These are phyloP conservation scores for Periconia macrospinosa DNA, from an alignment of 2,329 filamentous ascomycete species.

Conservation along the genomic window DNA sequence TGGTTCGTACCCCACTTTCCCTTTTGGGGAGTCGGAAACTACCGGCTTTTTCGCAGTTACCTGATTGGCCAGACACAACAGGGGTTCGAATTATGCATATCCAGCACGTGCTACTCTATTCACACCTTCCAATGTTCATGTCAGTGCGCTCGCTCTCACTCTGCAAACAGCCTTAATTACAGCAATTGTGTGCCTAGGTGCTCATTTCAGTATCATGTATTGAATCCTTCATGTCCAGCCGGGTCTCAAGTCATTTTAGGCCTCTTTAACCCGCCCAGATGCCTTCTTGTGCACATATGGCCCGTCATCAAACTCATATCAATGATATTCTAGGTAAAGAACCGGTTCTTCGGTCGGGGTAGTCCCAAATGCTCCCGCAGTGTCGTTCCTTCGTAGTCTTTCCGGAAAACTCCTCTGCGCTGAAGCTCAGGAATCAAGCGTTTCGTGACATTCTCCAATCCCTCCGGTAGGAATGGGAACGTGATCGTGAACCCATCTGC, in stretches of 20 bases:
- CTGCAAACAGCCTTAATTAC: too few species aligned
- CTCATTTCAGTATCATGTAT: not conserved
- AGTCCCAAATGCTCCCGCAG: slow-evolving; percentile 59
- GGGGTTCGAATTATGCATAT: not conserved
- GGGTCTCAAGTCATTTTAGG: too few species aligned
- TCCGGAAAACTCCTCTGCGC: slow-evolving; percentile 53
- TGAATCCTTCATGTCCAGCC: too few species aligned
- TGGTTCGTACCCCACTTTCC: not conserved
- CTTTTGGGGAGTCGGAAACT: not conserved
- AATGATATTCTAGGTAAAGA: slow-evolving; percentile 25
- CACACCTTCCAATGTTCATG: not conserved
- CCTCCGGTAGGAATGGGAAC: slow-evolving; percentile 56
- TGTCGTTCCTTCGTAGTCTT: slow-evolving; percentile 57
- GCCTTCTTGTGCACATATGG: too few species aligned
- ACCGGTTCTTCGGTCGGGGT: slow-evolving; percentile 49
- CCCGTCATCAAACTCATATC: not conserved
- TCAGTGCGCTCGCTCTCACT: not conserved
- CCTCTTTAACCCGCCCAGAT: not conserved
- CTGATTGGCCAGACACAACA: not conserved
- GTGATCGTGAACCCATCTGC: slow-evolving; percentile 57
- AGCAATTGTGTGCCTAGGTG: too few species aligned
- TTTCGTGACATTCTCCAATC: slow-evolving; percentile 53
- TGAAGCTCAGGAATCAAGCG: slow-evolving; percentile 56
- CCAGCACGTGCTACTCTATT: not conserved
- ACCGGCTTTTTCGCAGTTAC: not conserved